Evolutionary conservation across 148 eudicot species (phyloP).

Genomic region (Rhododendron williamsianum): DNA sequence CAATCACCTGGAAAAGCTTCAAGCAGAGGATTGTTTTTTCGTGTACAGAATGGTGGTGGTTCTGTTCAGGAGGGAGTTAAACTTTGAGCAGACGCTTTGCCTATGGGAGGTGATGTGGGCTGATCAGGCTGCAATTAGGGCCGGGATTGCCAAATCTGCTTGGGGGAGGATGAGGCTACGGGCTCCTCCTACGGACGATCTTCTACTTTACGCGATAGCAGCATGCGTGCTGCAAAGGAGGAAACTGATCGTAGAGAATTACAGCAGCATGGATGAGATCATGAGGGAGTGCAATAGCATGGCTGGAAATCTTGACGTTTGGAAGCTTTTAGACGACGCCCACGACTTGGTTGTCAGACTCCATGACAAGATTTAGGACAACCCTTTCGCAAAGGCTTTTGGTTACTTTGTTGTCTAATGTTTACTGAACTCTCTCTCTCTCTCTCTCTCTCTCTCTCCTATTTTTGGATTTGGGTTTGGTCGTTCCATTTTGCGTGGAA

Average conservation of each 20-base stretch:
- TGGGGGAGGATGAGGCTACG: conserved; percentile 31
- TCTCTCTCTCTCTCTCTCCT: neutral
- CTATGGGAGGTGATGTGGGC: conserved; percentile 47
- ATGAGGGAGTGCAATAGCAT: conserved; percentile 38
- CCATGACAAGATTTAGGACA: conserved; percentile 29
- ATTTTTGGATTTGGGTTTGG: neutral
- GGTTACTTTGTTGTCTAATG: neutral
- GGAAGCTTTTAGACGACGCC: conserved; percentile 39
- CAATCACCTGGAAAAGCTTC: conserved; percentile 35
- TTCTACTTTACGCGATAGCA: conserved; percentile 37
- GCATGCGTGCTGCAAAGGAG: conserved; percentile 36
- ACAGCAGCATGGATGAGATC: conserved; percentile 32
- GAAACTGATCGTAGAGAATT: conserved; percentile 36
- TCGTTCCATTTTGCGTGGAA: neutral
- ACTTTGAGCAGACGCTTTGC: conserved; percentile 34
- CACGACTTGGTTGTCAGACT: conserved; percentile 32
- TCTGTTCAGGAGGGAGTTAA: conserved; percentile 35
- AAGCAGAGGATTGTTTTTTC: conserved; percentile 40
- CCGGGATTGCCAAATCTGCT: conserved; percentile 26
- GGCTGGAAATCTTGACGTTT: conserved; percentile 38
- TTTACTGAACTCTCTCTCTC: too few species aligned
- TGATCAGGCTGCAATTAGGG: conserved; percentile 39
- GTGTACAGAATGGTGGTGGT: conserved; percentile 44
- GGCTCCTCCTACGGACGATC: conserved; percentile 38
- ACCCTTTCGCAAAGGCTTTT: neutral